Conservation (phyloP, 1,284 basidiomycete genomes). For the Microbotryum lychnidis-dioicae region DNA sequence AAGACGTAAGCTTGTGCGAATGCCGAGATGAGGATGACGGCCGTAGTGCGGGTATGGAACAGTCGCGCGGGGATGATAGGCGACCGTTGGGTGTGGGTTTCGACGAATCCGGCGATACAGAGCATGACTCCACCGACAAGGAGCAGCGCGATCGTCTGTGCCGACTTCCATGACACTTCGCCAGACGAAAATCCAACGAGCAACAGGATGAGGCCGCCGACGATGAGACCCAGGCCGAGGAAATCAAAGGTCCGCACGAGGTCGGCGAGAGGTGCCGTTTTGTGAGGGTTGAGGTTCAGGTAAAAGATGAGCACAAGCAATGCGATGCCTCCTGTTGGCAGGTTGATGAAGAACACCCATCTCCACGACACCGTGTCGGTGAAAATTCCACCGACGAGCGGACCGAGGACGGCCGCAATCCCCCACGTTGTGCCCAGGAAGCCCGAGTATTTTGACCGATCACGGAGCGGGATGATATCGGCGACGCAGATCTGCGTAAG, state of each 20-base stretch:
- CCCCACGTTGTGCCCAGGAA: conserved; percentile 71
- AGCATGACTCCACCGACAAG: conserved; percentile 58
- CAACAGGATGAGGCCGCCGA: conserved; percentile 39
- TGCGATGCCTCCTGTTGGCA: conserved; percentile 54
- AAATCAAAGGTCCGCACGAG: conserved; percentile 59
- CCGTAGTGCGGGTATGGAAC: conserved; percentile 67
- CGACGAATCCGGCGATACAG: conserved; percentile 54
- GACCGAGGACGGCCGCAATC: conserved; percentile 62
- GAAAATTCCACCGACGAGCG: conserved; percentile 49
- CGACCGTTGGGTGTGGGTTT: conserved; percentile 57
- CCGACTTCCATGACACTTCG: conserved; percentile 39
- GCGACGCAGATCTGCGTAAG: conserved; percentile 56
- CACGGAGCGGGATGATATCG: conserved; percentile 56
- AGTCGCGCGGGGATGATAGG: conserved; percentile 73
- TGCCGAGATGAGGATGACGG: conserved; percentile 53
- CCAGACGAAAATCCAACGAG: conserved; percentile 28
- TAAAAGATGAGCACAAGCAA: conserved; percentile 50
- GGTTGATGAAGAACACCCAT: conserved; percentile 36
- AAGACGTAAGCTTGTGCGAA: conserved; percentile 63
- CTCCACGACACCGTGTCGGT: conserved; percentile 41
- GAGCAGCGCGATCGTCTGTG: conserved; percentile 65
- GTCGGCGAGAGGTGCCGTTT: conserved; percentile 7
- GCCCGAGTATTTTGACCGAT: conserved; percentile 66
- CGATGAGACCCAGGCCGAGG: conserved; percentile 60
- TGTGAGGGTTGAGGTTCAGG: conserved; percentile 61